These are phyloP conservation scores for Cutaneotrichosporon cutaneum DNA, from an alignment of 1,284 basidiomycete species.

Conservation along the genomic window DNA sequence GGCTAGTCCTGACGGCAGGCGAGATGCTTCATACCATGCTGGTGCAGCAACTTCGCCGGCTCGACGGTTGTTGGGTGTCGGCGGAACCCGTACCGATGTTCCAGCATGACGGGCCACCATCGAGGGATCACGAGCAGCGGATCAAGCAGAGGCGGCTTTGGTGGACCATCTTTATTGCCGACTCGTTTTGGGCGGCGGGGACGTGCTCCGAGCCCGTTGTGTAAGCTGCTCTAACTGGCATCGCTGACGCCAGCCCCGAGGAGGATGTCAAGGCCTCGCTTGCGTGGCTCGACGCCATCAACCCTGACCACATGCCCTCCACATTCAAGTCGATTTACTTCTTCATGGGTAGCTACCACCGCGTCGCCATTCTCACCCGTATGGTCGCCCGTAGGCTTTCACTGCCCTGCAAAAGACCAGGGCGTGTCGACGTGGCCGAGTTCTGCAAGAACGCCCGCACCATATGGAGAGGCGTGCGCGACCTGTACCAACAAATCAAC, in stretches of 20 bases:
- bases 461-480: conserved; percentile 29
- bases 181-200: conserved; percentile 36
- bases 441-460: conserved; percentile 27
- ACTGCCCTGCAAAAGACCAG: conserved; percentile 25
- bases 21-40: conserved; percentile 34
- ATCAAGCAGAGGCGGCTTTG: conserved; percentile 27
- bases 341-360: conserved; percentile 30
- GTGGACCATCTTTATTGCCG: conserved; percentile 36
- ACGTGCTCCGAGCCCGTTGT: conserved; percentile 32
- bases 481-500: conserved; percentile 23
- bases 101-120: neutral
- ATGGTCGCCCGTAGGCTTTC: conserved; percentile 29
- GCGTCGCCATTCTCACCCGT: conserved; percentile 25
- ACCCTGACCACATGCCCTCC: conserved; percentile 20
- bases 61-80: conserved; percentile 34
- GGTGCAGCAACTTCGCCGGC: conserved; percentile 37
- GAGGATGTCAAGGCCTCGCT: conserved; percentile 29
- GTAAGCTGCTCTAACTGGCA: conserved; percentile 21
- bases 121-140: neutral
- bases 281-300: conserved; percentile 29
- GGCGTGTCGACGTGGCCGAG: conserved; percentile 27
- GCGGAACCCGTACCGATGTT: conserved; percentile 4
- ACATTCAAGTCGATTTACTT: conserved; percentile 29
- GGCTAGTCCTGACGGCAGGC: neutral
- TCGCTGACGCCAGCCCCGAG: conserved; percentile 26